Base-by-base conservation (phyloP, 306 rosid genomes). In the Heteromeles arbutifolia region DNA sequence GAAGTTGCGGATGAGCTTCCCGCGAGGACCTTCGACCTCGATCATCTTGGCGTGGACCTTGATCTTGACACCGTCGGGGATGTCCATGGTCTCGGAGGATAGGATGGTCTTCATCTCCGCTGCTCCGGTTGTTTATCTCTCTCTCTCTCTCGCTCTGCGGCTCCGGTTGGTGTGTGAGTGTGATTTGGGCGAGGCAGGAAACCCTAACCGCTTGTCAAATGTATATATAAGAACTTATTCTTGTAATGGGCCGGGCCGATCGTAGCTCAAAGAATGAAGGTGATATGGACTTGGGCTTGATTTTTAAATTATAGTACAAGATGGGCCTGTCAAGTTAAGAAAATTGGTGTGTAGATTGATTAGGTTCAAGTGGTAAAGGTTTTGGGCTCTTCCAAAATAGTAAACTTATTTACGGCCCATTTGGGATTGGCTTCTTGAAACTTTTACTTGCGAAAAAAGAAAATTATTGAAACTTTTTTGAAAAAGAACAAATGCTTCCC, bases 11-110 rank as follows among this genome's bases (percentile, higher is more conserved):
- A 84, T 82, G 0, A 91, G 86, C 74, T 89, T 91, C 1, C 97
- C 97, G 1, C 97, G 91, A 4, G 97, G 97, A 0, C 97, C 97
- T 41, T 91, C 97, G 0, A 91, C 97, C 70, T 87, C 97, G 74
- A 91, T 87, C 37, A 91, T 81, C 84, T 91, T 91, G 9, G 97
- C 97, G 82, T 89, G 65, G 8, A 91, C 82, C 89, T 91, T 91
- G 79, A 91, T 87, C 75, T 68, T 91, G 17, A 91, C 90, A 25
- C 92, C 93, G 0, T 88, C 96, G 0, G 96, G 96, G 65, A 91
- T 91, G 71, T 88, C 81, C 96, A 91, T 91, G 0, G 91, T 74
- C 68, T 89, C 97, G 0, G 97, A 89, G 0, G 97, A 89, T 2
- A 91, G 83, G 5, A 91, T 91, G 5, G 90, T 89, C 90, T 91